These are phyloP conservation scores for Penicillium verrucosum DNA, from an alignment of 2,329 filamentous ascomycete genomes.

Conservation along the genomic window DNA sequence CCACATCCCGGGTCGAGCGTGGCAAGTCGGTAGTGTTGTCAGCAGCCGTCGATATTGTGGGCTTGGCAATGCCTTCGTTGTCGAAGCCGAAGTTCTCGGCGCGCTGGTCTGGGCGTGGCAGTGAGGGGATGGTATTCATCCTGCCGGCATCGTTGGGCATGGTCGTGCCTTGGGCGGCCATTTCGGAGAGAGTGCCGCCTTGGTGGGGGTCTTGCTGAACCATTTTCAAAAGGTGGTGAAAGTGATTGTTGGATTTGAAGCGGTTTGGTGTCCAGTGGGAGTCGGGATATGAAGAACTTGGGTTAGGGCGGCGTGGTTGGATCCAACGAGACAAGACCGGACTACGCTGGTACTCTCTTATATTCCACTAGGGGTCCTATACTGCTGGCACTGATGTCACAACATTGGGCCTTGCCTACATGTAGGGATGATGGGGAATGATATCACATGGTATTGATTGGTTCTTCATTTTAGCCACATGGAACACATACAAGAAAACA, in stretches of 20 bases:
- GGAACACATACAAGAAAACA: neutral
- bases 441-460: conserved; percentile 18
- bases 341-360: neutral
- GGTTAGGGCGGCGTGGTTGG: neutral
- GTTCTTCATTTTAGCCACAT: neutral
- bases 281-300: neutral
- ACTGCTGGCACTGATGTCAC: conserved; percentile 18
- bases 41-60: conserved; percentile 42
- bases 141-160: conserved; percentile 48
- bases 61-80: conserved; percentile 36
- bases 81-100: conserved; percentile 32
- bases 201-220: conserved; percentile 27
- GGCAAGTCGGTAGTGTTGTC: conserved; percentile 51
- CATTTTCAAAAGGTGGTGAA: conserved; percentile 15
- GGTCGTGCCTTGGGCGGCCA: conserved; percentile 38
- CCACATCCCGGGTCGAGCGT: conserved; percentile 35
- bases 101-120: conserved; percentile 48
- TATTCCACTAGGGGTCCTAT: neutral
- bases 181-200: conserved; percentile 40
- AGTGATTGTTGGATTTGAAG: neutral
- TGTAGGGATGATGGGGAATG: conserved; percentile 19
- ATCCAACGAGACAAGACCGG: neutral
- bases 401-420: neutral
- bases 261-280: neutral
- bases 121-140: conserved; percentile 47